Base-by-base conservation (phyloP, 2,329 filamentous ascomycete genomes). In the Ophiostoma piceae region DNA sequence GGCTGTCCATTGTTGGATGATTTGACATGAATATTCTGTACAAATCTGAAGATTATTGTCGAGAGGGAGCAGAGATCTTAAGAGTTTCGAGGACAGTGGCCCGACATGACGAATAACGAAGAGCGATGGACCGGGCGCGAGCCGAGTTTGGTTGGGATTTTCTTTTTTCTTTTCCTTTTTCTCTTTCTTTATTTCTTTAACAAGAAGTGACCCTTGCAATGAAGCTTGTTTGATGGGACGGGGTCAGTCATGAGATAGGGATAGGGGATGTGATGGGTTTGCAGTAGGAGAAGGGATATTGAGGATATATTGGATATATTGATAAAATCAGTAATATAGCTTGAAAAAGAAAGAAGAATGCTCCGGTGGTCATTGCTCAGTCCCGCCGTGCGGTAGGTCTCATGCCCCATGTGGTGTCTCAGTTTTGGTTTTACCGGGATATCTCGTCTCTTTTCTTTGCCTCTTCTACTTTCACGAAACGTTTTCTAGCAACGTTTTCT, bases 151-250 rank as follows among this genome's bases (percentile, higher is more conserved):
- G 22, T 47, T n/a, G 41, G 41, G 41, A 14, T 19, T 19, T 19
- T 47, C 16, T 47, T 47, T 47, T 47, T 1, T 47, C 37, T 37
- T 43, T 57, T 37, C 4, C 26, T 57, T 11, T 68, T 9, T 67
- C 16, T 69, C 14, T 69, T 8, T 35, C 37, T 54, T 26, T 57
- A 22, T 12, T 22, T 57, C 11, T 68, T 3, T 37, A n/a, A 11
- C 22, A 32, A 32, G 35, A 62, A 16, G 26, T 39, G 14, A 35
- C 62, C 60, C 32, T 64, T 32, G 26, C 60, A 64, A 62, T 32
- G 57, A 62, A 62, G 57, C 26, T 62, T 60, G 54, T 60, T 60
- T 32, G 54, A 60, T 60, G 54, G 57, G 57, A 57, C 51, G 51
- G 57, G 57, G 57, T 26, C n/a, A 57, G 51, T 22, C 9, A n/a